phyloP scores from a whole-genome alignment of 2,329 filamentous ascomycete genomes.

The Leptographium galeiforme region DNA sequence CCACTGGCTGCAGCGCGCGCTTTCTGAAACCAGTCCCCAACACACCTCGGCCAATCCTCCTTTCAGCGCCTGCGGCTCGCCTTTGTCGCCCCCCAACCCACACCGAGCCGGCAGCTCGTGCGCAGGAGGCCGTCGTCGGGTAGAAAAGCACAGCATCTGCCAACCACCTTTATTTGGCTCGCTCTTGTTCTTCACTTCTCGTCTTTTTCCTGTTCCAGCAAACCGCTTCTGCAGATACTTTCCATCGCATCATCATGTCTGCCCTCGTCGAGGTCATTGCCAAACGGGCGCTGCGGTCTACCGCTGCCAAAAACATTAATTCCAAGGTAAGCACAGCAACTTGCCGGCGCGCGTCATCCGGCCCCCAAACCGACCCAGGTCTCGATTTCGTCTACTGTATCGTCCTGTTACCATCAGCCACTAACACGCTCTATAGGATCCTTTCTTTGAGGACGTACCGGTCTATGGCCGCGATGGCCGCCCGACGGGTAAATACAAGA shows the following conservation, averaged over 20 bases:
- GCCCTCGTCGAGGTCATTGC: conserved; percentile 11
- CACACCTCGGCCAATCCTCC: conserved; percentile 6
- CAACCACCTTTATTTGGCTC: neutral
- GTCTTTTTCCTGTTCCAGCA: neutral
- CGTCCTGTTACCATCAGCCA: neutral
- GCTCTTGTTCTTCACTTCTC: too few relatives aligned
- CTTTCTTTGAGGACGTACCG: conserved; percentile 74
- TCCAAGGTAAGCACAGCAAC: conserved; percentile 10
- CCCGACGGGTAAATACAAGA: conserved; percentile 61
- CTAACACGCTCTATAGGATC: conserved; percentile 46
- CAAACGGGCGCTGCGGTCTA: conserved; percentile 10
- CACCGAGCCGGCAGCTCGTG: neutral
- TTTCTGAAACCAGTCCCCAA: conserved; percentile 9
- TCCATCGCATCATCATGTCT: conserved; percentile 7
- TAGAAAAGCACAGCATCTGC: neutral
- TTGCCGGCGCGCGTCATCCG: neutral
- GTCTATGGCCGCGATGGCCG: conserved; percentile 55
- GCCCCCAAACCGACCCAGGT: neutral
- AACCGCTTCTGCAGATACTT: neutral
- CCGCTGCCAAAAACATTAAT: conserved; percentile 14
- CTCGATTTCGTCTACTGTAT: too few relatives aligned
- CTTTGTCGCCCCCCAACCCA: neutral
- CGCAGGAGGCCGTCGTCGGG: neutral
- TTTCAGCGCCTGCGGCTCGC: conserved; percentile 3
- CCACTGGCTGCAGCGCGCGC: conserved; percentile 1